Evolutionary conservation across 805 yeast genomes (phyloP), one percentile per base, ranked within the genome.

Genomic region (Monosporozyma solicola): DNA sequence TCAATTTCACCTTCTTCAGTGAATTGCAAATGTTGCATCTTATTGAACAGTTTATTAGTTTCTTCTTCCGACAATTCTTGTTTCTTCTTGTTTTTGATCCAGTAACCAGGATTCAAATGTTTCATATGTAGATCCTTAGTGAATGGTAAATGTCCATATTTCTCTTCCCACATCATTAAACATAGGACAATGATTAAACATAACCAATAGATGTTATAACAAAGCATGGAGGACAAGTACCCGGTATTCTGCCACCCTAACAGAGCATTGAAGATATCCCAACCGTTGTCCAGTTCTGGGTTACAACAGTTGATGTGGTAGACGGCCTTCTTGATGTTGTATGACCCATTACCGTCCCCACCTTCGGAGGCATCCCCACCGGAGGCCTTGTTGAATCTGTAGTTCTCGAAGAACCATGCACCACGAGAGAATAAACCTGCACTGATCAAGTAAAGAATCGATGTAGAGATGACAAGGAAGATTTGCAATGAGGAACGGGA

Each of bases 251-350:
- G 96, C 99, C 99, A 92, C 57, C 98, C 99, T 58, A 92, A 75
- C 53, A 92, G 71, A 29, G 97, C 88, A 66, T 92, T 92, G 79
- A 92, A 92, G 56, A 92, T 83, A 79, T 90, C 96, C 98, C 98
- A 92, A 74, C 97, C 98, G 61, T 84, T 83, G 72, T 85, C 92
- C 54, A 78, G 75, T 70, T 85, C 91, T 47, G 97, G 97, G 72
- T 90, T 90, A 76, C 98, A 92, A 74, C 97, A 92, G 78, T 92
- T 90, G 56, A 92, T 95, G 73, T 92, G 99, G 91, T 96, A 92
- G 29, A 92, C 97, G 13, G 86, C 72, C 64, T 78, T 79, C 50
- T 75, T 63, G 63, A 92, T 80, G 71, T 92, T 84, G 72, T 92
- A 92, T 27, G 97, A 85, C 67, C 99, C 99, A 45, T 96, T 92